Conservation (phyloP, 2,329 filamentous ascomycete genomes). For the Tricladium varicosporioides region DNA sequence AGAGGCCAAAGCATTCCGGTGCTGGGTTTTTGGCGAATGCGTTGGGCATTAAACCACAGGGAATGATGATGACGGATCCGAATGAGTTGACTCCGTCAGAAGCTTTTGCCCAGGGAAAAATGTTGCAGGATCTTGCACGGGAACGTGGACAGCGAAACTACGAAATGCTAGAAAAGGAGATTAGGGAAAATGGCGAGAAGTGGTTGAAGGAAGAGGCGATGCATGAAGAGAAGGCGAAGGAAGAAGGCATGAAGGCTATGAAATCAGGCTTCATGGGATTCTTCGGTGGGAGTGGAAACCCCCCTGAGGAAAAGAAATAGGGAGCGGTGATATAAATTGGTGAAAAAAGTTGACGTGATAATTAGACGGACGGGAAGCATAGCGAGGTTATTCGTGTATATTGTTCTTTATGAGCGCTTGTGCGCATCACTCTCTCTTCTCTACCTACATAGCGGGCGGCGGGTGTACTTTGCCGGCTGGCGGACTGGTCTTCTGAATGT, state of each 20-base stretch:
- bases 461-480: neutral
- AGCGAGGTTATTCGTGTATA: neutral
- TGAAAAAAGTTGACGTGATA: neutral
- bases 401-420: neutral
- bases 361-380: neutral
- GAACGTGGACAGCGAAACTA: slow-evolving; percentile 91
- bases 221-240: slow-evolving; percentile 48
- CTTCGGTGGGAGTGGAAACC: slow-evolving; percentile 38
- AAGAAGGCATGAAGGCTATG: slow-evolving; percentile 49
- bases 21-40: slow-evolving; percentile 68
- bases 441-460: neutral
- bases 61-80: slow-evolving; percentile 60
- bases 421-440: neutral
- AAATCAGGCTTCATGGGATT: slow-evolving; percentile 60
- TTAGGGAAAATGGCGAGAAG: slow-evolving; percentile 88
- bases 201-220: slow-evolving; percentile 88
- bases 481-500: neutral
- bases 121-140: slow-evolving; percentile 91
- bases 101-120: slow-evolving; percentile 88
- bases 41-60: slow-evolving; percentile 73
- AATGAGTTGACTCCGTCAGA: slow-evolving; percentile 66
- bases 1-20: slow-evolving; percentile 57
- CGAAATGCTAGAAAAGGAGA: slow-evolving; percentile 83
- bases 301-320: neutral
- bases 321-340: no score